phyloP scores from a whole-genome alignment of 2,329 filamentous ascomycete genomes.

The Ophiocordyceps australis region DNA sequence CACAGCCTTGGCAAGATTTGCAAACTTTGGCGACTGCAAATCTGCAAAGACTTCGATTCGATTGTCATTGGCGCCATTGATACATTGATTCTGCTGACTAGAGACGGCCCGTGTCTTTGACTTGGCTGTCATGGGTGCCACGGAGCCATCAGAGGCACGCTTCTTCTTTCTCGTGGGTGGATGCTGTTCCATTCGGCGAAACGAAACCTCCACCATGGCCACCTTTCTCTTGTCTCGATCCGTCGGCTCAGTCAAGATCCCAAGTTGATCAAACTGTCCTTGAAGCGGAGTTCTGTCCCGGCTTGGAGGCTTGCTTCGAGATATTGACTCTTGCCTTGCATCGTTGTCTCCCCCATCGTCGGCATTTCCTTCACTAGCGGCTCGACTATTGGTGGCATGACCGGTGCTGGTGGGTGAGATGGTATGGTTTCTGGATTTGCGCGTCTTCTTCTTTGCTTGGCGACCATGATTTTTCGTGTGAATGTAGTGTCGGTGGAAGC shows the following conservation, averaged over 20 bases:
- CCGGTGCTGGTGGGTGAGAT: slow-evolving; percentile 45
- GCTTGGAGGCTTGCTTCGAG: slow-evolving; percentile 46
- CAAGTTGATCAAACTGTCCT: slow-evolving; percentile 39
- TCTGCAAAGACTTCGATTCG: too few species aligned
- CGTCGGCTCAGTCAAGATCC: slow-evolving; percentile 44
- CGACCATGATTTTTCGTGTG: slow-evolving; percentile 23
- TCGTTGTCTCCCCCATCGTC: slow-evolving; percentile 39
- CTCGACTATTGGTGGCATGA: slow-evolving; percentile 43
- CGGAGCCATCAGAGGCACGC: slow-evolving; percentile 35
- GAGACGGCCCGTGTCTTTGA: slow-evolving; percentile 20
- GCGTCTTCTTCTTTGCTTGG: slow-evolving; percentile 27
- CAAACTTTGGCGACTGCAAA: too few species aligned
- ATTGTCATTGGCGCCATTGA: too few species aligned
- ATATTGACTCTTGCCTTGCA: slow-evolving; percentile 21
- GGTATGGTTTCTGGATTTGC: slow-evolving; percentile 34
- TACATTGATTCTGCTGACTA: slow-evolving; percentile 14
- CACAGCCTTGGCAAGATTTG: slow-evolving; percentile 9
- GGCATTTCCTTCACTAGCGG: slow-evolving; percentile 40
- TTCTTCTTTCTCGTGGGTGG: slow-evolving; percentile 43
- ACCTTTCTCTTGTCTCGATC: slow-evolving; percentile 51
- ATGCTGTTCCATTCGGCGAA: slow-evolving; percentile 43
- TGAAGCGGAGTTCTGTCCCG: slow-evolving; percentile 45
- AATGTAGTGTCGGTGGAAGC: slow-evolving; percentile 41
- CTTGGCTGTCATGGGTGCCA: slow-evolving; percentile 14
- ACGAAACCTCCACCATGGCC: slow-evolving; percentile 44